Percentiles rank a stretch among this genome's conserved stretches.
phyloP scores from a whole-genome alignment of 345 rosid genomes.

The Euphorbia lathyris region DNA sequence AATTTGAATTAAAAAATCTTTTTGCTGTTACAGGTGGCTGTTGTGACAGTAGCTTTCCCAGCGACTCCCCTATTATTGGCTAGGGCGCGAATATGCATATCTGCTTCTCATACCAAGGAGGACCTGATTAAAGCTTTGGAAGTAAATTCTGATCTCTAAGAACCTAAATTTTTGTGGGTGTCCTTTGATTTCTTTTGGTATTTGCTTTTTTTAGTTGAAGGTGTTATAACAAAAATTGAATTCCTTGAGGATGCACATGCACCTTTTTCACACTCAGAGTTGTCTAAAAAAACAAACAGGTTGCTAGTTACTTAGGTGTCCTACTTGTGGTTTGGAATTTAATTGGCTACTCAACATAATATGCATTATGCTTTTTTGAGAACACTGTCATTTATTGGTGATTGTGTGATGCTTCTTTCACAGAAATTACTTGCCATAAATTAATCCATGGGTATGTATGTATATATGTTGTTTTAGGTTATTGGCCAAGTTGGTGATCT shows the following conservation, averaged over 20 bases:
- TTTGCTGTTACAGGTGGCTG: slow-evolving; percentile 20
- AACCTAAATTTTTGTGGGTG: background rate
- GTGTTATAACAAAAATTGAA: background rate
- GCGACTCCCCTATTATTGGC: slow-evolving; percentile 52
- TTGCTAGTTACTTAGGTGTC: background rate
- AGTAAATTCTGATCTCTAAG: slow-evolving; percentile 29
- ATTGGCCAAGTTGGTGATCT: slow-evolving; percentile 75
- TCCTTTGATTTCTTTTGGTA: background rate
- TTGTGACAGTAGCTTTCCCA: slow-evolving; percentile 21
- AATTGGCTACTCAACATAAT: background rate
- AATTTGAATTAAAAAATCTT: background rate
- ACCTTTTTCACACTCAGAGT: background rate
- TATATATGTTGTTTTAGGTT: slow-evolving; percentile 46
- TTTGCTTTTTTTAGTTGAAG: background rate
- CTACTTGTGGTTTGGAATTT: background rate
- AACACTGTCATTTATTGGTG: background rate
- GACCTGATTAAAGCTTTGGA: slow-evolving; percentile 67
- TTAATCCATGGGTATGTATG: background rate
- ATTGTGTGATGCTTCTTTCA: background rate
- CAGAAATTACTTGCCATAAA: background rate
- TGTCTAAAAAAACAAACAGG: background rate
- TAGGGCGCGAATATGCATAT: slow-evolving; percentile 82
- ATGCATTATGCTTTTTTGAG: too few relatives aligned
- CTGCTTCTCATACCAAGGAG: slow-evolving; percentile 70
- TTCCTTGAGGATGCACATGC: background rate